Evolutionary conservation across 176 grass and related monocot species (phyloP).

Genomic region (Oryza nivara): DNA sequence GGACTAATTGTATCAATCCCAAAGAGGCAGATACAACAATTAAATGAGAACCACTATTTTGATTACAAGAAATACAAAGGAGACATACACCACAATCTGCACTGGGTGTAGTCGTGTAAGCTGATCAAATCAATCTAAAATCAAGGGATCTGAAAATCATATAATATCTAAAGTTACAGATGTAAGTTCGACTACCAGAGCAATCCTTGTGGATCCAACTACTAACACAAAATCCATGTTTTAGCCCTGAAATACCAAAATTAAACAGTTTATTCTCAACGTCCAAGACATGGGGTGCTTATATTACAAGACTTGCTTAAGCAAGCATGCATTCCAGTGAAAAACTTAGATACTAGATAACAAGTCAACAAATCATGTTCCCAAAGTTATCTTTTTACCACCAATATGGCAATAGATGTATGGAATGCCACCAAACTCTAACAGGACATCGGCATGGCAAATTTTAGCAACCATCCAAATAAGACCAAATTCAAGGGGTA

Average conservation of each 20-base stretch:
- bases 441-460: neutral
- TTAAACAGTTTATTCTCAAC: constrained; percentile 12
- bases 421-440: neutral
- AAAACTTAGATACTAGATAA: neutral
- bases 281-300: neutral
- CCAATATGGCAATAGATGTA: neutral
- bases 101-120: neutral
- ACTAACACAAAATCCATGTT: constrained; percentile 19
- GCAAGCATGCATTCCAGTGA: neutral
- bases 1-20: constrained; percentile 9
- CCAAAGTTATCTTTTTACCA: neutral
- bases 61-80: neutral
- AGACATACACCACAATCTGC: constrained; percentile 44
- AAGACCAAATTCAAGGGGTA: neutral
- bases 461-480: neutral
- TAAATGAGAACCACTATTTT: constrained; percentile 15
- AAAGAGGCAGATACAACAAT: constrained; percentile 24
- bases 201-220: constrained; percentile 9
- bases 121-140: constrained; percentile 13
- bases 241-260: constrained; percentile 31
- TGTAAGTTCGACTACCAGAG: constrained; percentile 14
- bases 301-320: neutral
- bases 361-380: neutral
- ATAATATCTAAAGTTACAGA: constrained; percentile 37
- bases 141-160: constrained; percentile 30